phyloP scores from a whole-genome alignment of 2,329 filamentous ascomycete species.

The Chaetomiaceae sp. region DNA sequence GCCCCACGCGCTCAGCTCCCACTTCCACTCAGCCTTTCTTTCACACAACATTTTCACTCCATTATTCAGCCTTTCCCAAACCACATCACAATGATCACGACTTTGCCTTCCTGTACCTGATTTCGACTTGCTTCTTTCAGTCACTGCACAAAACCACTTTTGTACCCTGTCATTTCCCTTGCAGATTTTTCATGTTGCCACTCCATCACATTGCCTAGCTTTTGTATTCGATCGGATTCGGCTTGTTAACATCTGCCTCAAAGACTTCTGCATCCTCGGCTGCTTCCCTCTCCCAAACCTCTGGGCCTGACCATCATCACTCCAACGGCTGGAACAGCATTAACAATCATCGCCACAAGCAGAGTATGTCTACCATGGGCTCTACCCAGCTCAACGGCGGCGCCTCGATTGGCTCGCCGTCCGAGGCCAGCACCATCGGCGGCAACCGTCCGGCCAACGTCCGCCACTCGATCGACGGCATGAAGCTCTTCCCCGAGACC shows the following conservation, averaged over 20 bases:
- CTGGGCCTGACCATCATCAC: slow-evolving; percentile 52
- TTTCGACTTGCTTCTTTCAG: background rate
- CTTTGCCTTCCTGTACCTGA: background rate
- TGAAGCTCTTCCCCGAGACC: slow-evolving; percentile 48
- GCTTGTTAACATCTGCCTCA: slow-evolving; percentile 17
- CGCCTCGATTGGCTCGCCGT: slow-evolving; percentile 34
- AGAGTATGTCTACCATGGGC: slow-evolving; percentile 49
- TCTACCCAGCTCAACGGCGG: slow-evolving; percentile 36
- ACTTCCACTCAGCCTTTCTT: too few relatives aligned
- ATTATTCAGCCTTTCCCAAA: background rate
- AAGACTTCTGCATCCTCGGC: slow-evolving; percentile 80
- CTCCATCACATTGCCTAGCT: background rate
- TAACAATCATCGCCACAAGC: slow-evolving; percentile 64
- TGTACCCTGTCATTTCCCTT: background rate
- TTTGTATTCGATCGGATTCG: background rate
- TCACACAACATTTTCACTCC: background rate
- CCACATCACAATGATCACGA: background rate
- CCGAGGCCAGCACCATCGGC: slow-evolving; percentile 45
- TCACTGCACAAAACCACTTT: background rate
- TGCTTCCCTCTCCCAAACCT: slow-evolving; percentile 65
- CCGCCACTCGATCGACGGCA: slow-evolving; percentile 54
- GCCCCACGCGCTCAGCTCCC: background rate
- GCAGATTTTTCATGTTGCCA: background rate
- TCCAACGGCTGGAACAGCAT: slow-evolving; percentile 57
- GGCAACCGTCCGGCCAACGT: slow-evolving; percentile 45